Evolutionary conservation across 148 eudicot species (phyloP).

Genomic region (Bassia scoparia): DNA sequence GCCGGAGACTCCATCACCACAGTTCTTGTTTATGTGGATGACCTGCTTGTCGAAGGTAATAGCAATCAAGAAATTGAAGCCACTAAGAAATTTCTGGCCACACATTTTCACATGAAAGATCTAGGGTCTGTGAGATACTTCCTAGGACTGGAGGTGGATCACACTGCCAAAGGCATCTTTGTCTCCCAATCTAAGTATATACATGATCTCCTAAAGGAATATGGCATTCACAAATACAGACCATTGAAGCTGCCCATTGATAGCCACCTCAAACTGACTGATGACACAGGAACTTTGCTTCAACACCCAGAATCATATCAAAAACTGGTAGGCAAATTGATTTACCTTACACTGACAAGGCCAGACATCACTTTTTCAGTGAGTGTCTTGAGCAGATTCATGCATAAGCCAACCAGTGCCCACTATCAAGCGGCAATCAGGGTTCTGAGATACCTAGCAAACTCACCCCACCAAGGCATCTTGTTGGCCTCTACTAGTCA

Average conservation of each 20-base stretch:
- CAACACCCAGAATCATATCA: not conserved
- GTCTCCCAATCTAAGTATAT: conserved; percentile 8
- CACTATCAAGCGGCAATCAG: not conserved
- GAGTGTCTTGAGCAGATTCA: not conserved
- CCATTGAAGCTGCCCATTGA: too few species aligned
- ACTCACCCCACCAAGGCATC: not conserved
- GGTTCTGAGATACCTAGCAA: not conserved
- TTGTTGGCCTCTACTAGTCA: not conserved
- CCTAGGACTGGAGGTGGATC: conserved; percentile 5
- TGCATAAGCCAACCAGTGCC: not conserved
- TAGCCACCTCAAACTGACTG: not conserved
- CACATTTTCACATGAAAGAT: conserved; percentile 11
- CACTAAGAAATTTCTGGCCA: too few species aligned
- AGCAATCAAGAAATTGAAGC: not conserved
- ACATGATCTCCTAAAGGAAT: not conserved
- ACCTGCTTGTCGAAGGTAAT: not conserved
- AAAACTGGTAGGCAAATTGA: not conserved
- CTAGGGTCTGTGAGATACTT: conserved; percentile 7
- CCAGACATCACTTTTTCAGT: not conserved
- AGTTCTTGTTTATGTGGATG: not conserved
- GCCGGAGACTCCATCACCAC: not conserved
- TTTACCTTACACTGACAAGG: not conserved
- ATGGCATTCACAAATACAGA: not conserved
- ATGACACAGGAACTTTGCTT: not conserved
- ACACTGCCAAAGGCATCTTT: not conserved